These are phyloP conservation scores for Ceratobasidium theobromae DNA, from an alignment of 1,284 basidiomycete species.

Conservation along the genomic window DNA sequence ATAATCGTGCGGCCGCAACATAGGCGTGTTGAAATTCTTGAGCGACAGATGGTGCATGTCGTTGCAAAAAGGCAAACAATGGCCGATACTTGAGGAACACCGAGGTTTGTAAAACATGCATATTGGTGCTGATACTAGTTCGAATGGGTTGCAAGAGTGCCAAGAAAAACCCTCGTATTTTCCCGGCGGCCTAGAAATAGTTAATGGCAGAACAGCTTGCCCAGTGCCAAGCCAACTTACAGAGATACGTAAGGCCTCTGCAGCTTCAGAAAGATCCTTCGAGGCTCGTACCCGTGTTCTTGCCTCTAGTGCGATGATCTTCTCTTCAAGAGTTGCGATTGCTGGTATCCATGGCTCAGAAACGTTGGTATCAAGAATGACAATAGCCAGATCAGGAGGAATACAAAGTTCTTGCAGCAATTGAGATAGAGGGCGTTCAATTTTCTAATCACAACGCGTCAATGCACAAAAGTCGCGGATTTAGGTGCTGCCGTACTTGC, in stretches of 20 bases:
- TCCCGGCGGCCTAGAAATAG: constrained; percentile 70
- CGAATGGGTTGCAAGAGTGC: constrained; percentile 80
- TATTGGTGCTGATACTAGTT: constrained; percentile 83
- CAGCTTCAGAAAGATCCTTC: constrained; percentile 76
- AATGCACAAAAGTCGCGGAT: not conserved
- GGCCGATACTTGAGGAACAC: constrained; percentile 82
- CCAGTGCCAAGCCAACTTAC: constrained; percentile 49
- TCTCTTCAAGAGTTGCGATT: constrained; percentile 77
- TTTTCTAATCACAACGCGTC: constrained; percentile 56
- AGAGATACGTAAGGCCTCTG: constrained; percentile 82
- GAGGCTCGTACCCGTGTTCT: constrained; percentile 82
- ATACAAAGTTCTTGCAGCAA: constrained; percentile 81
- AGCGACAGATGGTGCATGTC: constrained; percentile 80
- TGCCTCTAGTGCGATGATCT: constrained; percentile 65
- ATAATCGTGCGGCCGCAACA: constrained; percentile 77
- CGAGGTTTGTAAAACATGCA: constrained; percentile 90
- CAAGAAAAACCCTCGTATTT: constrained; percentile 86
- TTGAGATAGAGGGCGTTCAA: constrained; percentile 82
- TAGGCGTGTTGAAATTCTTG: constrained; percentile 91
- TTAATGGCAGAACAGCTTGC: not conserved
- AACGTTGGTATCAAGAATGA: constrained; percentile 82
- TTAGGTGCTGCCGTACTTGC: constrained; percentile 55
- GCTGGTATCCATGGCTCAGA: constrained; percentile 81
- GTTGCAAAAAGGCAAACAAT: constrained; percentile 83
- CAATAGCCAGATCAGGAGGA: constrained; percentile 74